phyloP scores from a whole-genome alignment of 169 alveolate species.

The Babesia bigemina region DNA sequence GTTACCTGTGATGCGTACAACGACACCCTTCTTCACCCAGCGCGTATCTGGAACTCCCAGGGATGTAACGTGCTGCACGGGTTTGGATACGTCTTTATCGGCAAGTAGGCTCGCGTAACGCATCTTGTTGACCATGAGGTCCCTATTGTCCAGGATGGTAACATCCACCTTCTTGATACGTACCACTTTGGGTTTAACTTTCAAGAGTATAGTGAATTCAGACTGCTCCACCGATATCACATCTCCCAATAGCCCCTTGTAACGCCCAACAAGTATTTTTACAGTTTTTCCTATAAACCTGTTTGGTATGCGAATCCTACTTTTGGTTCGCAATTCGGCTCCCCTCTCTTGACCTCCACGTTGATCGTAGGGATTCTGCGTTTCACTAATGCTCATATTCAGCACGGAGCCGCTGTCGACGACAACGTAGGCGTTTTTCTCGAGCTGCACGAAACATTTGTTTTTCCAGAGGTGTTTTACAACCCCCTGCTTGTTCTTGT shows the following conservation, averaged over 20 bases:
- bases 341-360: slow-evolving; percentile 16
- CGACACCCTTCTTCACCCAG: slow-evolving; percentile 57
- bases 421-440: slow-evolving; percentile 43
- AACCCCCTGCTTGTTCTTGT: slow-evolving; percentile 69
- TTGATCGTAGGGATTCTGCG: slow-evolving; percentile 17
- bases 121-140: slow-evolving; percentile 36
- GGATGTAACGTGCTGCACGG: not conserved
- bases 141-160: slow-evolving; percentile 54
- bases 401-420: slow-evolving; percentile 35
- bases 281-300: slow-evolving; percentile 78
- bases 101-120: slow-evolving; percentile 17
- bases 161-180: slow-evolving; percentile 75
- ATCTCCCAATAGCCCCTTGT: slow-evolving; percentile 78
- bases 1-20: slow-evolving; percentile 48
- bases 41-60: not conserved
- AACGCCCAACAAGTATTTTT: slow-evolving; percentile 75
- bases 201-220: slow-evolving; percentile 77
- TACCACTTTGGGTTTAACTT: slow-evolving; percentile 76
- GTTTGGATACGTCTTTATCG: not conserved
- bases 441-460: slow-evolving; percentile 68
- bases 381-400: slow-evolving; percentile 32
- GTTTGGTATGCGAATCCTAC: slow-evolving; percentile 25
- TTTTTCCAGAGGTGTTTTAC: slow-evolving; percentile 76
- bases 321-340: slow-evolving; percentile 1
- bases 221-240: slow-evolving; percentile 75